Evolutionary conservation across 2,329 filamentous ascomycete species (phyloP), one percentile per base, ranked within the genome.

Genomic region (Emergomyces pasteurianus): DNA sequence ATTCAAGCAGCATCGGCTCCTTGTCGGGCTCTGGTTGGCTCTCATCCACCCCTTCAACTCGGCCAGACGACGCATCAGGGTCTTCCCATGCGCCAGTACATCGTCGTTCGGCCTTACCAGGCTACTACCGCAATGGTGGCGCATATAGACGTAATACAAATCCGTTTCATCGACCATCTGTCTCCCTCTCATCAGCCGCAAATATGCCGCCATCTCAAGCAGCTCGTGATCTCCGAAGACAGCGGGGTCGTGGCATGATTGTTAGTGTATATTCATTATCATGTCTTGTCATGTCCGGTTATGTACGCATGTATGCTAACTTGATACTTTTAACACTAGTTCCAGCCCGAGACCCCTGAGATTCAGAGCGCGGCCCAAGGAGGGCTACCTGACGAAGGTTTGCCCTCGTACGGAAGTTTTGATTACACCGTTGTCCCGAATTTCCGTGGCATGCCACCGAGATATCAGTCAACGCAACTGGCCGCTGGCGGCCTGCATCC

Each of bases 141-240:
- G 14, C 21, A 26, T 50, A 36, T 50, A 40, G 31, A 58, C 18
- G 28, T 36, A 14, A 38, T 40, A 40, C 23, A 31, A 49, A 49
- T 43, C 42, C n/a, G 3, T 62, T 59, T 52, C 71, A 70, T 60
- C 67, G 68, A 46, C 59, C 67, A 36, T 60, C 58, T 36, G 47
- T 58, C 38, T 63, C 63, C 31, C 42, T 58, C 4, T 52, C 58
- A 18, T 58, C 63, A 23, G 40, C 60, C 23, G 36, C 60, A 16
- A 40, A 38, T 40, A 57, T 59, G 34, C 23, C 34, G 16, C n/a
- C 49, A 31, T 47, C 62, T 54, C 56, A 64, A 52, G 46, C 63
- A 50, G 46, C 60, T 26, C 43, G 61, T n/a, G 63, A 65, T 38
- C 34, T 63, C 2, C 59, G 65, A 53, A 62, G 68, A 59, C 62